phyloP scores from a whole-genome alignment of 352 stramenopile genomes.

The Lagenidium sp. region DNA sequence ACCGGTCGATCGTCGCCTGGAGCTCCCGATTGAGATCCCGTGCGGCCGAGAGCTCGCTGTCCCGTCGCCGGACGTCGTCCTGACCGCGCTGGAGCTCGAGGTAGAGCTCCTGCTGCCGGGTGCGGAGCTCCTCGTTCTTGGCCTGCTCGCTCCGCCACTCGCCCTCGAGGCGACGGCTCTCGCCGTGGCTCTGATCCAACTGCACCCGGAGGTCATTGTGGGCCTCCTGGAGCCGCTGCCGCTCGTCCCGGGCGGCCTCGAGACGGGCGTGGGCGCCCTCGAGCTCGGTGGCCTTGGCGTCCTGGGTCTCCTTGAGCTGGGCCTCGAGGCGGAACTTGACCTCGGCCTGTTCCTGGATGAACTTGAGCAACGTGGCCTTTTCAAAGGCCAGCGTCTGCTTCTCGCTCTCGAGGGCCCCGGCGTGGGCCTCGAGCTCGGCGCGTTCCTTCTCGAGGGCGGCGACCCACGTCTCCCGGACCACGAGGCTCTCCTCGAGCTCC shows the following conservation, averaged over 20 bases:
- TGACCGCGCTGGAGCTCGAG: slow-evolving; percentile 24
- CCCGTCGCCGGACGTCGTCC: slow-evolving; percentile 17
- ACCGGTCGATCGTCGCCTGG: slow-evolving; percentile 28
- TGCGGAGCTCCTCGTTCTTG: slow-evolving; percentile 18
- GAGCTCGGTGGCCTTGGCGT: slow-evolving; percentile 23
- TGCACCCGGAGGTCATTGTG: slow-evolving; percentile 19
- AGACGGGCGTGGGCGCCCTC: slow-evolving; percentile 24
- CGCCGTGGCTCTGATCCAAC: slow-evolving; percentile 6
- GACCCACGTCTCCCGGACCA: slow-evolving; percentile 38
- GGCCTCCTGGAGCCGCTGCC: slow-evolving; percentile 22
- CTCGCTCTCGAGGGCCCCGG: slow-evolving; percentile 27
- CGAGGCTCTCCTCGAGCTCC: slow-evolving; percentile 39
- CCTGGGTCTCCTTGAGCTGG: slow-evolving; percentile 34
- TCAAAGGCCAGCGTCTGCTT: slow-evolving; percentile 53
- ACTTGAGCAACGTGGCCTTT: slow-evolving; percentile 64
- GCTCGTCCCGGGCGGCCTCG: slow-evolving; percentile 33
- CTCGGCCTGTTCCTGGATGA: slow-evolving; percentile 67
- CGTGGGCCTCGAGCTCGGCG: slow-evolving; percentile 27
- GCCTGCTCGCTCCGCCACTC: slow-evolving; percentile 27
- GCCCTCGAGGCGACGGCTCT: slow-evolving; percentile 10
- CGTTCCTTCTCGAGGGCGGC: slow-evolving; percentile 51
- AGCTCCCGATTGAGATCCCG: slow-evolving; percentile 41
- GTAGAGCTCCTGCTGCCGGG: slow-evolving; percentile 22
- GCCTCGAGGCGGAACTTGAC: slow-evolving; percentile 55
- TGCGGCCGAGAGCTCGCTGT: slow-evolving; percentile 44